A percentile compares a stretch with the other conserved stretches of the same genome.
Conservation (phyloP, 2,329 filamentous ascomycete species). For the Stagonosporopsis tanaceti region DNA sequence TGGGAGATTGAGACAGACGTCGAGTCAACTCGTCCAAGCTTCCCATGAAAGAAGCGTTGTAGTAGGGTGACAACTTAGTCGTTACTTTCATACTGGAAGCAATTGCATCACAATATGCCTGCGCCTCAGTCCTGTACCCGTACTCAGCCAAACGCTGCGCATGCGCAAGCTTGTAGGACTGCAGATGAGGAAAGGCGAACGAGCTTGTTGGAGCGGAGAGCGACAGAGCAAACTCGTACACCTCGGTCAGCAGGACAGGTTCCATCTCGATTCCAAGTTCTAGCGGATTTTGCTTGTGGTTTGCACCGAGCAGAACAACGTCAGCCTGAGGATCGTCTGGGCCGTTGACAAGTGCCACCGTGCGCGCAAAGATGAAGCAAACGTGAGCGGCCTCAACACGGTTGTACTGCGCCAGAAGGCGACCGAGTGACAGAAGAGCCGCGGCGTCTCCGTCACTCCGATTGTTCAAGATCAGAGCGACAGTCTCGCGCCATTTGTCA, state of each 20-base stretch:
- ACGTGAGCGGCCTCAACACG: conserved; percentile 91
- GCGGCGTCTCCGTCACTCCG: conserved; percentile 80
- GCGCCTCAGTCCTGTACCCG: conserved; percentile 81
- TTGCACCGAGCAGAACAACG: conserved; percentile 84
- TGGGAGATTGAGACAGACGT: conserved; percentile 84
- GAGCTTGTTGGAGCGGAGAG: conserved; percentile 65
- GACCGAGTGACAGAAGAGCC: conserved; percentile 81
- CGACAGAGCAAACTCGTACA: conserved; percentile 89
- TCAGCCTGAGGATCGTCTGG: conserved; percentile 80
- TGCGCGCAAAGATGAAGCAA: conserved; percentile 87
- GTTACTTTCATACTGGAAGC: conserved; percentile 77
- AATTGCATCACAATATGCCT: conserved; percentile 91
- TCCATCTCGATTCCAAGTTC: conserved; percentile 83
- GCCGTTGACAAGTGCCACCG: conserved; percentile 76
- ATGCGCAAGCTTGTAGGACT: conserved; percentile 90
- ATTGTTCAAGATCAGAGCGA: conserved; percentile 86
- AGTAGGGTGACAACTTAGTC: conserved; percentile 85
- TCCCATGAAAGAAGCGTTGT: conserved; percentile 76
- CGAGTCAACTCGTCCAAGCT: conserved; percentile 84
- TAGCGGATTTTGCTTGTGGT: conserved; percentile 75
- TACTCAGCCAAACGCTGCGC: conserved; percentile 84
- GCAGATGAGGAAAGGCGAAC: conserved; percentile 77
- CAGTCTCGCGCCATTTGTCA: conserved; percentile 92
- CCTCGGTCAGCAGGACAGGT: conserved; percentile 90
- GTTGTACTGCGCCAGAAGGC: conserved; percentile 83